Evolutionary conservation across 495 filamentous ascomycete species (phyloP).

Genomic region (Opeltia flavorubescens): DNA sequence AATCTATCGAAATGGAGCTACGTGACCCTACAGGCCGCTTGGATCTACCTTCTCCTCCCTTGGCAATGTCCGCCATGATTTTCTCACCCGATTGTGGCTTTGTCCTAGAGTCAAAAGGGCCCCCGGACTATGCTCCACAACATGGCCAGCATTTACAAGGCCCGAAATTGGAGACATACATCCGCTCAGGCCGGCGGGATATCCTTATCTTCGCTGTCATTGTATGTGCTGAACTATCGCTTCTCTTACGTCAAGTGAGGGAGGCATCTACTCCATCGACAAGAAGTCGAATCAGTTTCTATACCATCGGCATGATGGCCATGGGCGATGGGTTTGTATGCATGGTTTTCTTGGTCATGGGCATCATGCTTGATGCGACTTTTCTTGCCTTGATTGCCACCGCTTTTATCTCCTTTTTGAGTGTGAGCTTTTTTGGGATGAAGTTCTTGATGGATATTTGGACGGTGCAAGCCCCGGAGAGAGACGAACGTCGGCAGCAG

Average conservation of each 20-base stretch:
- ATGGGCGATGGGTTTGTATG: slow-evolving; percentile 62
- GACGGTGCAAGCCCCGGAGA: slow-evolving; percentile 72
- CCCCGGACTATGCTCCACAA: slow-evolving; percentile 50
- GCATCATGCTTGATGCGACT: slow-evolving; percentile 46
- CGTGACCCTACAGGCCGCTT: slow-evolving; percentile 75
- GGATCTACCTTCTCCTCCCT: slow-evolving; percentile 46
- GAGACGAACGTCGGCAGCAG: slow-evolving; percentile 42
- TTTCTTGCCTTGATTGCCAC: slow-evolving; percentile 54
- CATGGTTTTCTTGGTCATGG: slow-evolving; percentile 49
- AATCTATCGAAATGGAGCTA: slow-evolving; percentile 69
- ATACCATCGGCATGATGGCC: slow-evolving; percentile 71
- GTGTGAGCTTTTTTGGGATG: slow-evolving; percentile 61
- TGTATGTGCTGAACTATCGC: slow-evolving; percentile 52
- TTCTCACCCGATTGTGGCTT: slow-evolving; percentile 93
- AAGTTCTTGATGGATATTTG: slow-evolving; percentile 82
- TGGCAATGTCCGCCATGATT: slow-evolving; percentile 70
- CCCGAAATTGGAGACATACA: slow-evolving; percentile 62
- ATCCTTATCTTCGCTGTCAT: slow-evolving; percentile 51
- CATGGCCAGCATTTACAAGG: slow-evolving; percentile 59
- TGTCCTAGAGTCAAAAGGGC: slow-evolving; percentile 76
- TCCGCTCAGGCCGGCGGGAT: slow-evolving; percentile 49
- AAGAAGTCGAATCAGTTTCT: slow-evolving; percentile 78
- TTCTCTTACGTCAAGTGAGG: slow-evolving; percentile 75
- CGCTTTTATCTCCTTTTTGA: slow-evolving; percentile 58
- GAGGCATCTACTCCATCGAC: slow-evolving; percentile 92